Evolutionary conservation across 148 eudicot species (phyloP).

Genomic region (Vaccinium darrowii): DNA sequence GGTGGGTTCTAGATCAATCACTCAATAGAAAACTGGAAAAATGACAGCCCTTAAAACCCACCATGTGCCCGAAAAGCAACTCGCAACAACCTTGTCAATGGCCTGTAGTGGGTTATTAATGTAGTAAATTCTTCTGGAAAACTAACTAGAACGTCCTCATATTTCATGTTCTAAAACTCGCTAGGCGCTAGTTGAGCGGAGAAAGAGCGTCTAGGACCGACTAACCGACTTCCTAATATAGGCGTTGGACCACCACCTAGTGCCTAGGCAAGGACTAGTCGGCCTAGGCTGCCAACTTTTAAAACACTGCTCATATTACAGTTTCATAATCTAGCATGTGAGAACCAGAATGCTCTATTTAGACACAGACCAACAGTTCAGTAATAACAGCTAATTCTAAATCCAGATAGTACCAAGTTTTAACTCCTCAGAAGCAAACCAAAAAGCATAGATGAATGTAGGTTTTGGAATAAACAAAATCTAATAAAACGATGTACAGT

Average conservation of each 20-base stretch:
- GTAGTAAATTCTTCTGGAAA: too few relatives aligned
- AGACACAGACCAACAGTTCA: background rate
- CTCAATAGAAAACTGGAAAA: background rate
- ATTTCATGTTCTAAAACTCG: too few relatives aligned
- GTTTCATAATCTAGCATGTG: background rate
- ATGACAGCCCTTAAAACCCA: background rate
- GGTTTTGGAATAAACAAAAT: background rate
- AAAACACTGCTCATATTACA: background rate
- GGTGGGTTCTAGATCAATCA: background rate
- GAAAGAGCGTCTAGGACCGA: too few relatives aligned
- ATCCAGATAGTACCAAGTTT: background rate
- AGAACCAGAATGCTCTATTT: background rate
- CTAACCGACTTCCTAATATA: too few relatives aligned
- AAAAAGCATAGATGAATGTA: background rate
- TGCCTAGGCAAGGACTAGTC: too few relatives aligned
- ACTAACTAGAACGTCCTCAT: too few relatives aligned
- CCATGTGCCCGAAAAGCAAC: background rate
- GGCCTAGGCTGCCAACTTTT: too few relatives aligned
- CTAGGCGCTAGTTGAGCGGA: too few relatives aligned
- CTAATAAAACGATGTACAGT: background rate
- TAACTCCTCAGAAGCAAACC: constrained; percentile 5
- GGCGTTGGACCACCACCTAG: too few relatives aligned
- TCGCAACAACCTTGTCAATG: background rate
- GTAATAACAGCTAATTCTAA: background rate
- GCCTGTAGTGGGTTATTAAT: too few relatives aligned